Evolutionary conservation across 176 grass and related monocot species (phyloP).

Genomic region (Oryza glumipatula): DNA sequence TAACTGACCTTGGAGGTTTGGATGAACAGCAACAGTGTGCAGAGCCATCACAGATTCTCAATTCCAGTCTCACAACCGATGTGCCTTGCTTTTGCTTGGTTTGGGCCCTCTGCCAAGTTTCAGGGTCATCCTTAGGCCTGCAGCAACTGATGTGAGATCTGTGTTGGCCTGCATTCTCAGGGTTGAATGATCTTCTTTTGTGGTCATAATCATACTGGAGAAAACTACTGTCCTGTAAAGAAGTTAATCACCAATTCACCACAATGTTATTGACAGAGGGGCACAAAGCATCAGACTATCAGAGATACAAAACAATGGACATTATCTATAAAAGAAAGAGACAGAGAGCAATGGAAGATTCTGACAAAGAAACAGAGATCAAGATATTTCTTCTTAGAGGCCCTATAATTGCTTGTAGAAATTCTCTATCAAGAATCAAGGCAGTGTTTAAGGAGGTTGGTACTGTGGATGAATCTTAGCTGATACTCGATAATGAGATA

Average conservation of each 20-base stretch:
- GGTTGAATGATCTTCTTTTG: not conserved
- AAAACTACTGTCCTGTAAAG: not conserved
- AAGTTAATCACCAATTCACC: not conserved
- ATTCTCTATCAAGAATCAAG: not conserved
- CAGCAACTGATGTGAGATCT: not conserved
- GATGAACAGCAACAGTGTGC: not conserved
- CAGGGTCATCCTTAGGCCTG: not conserved
- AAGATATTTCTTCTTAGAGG: constrained; percentile 5
- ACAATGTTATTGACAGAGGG: not conserved
- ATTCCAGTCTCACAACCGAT: not conserved
- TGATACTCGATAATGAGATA: not conserved
- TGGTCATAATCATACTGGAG: not conserved
- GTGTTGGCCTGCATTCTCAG: constrained; percentile 10
- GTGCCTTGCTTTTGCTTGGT: not conserved
- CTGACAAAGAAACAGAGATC: not conserved
- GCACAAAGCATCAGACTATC: not conserved
- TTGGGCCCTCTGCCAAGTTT: not conserved
- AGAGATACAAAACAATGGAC: not conserved
- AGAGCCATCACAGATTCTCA: not conserved
- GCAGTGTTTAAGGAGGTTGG: not conserved
- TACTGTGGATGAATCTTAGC: constrained; percentile 1
- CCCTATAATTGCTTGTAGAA: constrained; percentile 4
- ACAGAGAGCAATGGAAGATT: not conserved
- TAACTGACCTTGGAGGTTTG: constrained; percentile 2
- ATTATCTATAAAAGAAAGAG: not conserved